Conservation (phyloP, 1,284 basidiomycete genomes). For the Fomitopsis schrenkii region DNA sequence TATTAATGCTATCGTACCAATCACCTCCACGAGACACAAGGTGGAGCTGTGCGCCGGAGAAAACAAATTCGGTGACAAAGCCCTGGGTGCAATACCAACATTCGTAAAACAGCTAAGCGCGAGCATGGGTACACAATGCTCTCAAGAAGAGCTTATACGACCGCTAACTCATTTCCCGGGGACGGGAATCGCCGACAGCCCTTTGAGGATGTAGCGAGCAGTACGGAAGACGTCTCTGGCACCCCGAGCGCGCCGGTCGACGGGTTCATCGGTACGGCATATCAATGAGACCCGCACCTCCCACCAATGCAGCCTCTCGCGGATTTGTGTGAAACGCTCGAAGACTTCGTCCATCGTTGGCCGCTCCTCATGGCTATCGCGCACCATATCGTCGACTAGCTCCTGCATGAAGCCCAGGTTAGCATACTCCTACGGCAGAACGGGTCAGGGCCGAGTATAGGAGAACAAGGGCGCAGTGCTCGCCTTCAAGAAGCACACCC, state of each 20-base stretch:
- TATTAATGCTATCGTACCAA: no score
- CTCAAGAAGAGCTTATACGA: neutral
- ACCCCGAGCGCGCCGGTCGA: neutral
- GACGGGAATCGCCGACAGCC: neutral
- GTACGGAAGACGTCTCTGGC: neutral
- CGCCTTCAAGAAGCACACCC: slow-evolving; percentile 21
- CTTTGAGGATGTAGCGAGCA: neutral
- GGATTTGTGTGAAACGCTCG: slow-evolving; percentile 7
- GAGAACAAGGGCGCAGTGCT: neutral
- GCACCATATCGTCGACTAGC: slow-evolving; percentile 11
- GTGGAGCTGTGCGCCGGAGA: no score
- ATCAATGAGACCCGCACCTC: slow-evolving; percentile 3
- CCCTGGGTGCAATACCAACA: no score
- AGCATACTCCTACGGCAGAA: neutral
- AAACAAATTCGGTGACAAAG: no score
- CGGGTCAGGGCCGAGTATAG: no score
- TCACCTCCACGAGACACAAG: no score
- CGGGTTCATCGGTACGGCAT: neutral
- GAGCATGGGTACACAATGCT: no score
- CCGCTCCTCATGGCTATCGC: slow-evolving; percentile 9
- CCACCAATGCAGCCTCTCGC: neutral
- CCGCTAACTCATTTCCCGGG: neutral
- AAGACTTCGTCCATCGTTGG: slow-evolving; percentile 13
- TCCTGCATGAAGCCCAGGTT: slow-evolving; percentile 10
- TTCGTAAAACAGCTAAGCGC: no score